phyloP scores from a whole-genome alignment of 495 filamentous ascomycete species.

The Aspergillus baeticus region DNA sequence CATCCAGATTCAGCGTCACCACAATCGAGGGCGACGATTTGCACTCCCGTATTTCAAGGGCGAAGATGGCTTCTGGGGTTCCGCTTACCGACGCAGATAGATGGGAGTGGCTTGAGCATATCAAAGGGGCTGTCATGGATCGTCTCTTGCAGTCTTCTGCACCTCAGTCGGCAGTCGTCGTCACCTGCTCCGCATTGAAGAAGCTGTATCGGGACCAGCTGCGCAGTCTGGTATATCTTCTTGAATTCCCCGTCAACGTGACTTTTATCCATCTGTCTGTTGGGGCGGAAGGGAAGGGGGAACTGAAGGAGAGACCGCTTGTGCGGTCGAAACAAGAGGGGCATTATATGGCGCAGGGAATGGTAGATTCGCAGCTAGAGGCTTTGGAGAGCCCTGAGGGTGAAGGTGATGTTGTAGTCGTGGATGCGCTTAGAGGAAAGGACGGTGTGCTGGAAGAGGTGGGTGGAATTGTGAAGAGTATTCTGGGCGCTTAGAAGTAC shows the following conservation, averaged over 20 bases:
- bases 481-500: slow-evolving; percentile 2
- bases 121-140: slow-evolving; percentile 27
- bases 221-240: slow-evolving; percentile 14
- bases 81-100: slow-evolving; percentile 22
- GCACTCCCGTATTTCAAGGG: slow-evolving; percentile 20
- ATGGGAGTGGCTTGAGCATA: slow-evolving; percentile 29
- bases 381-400: slow-evolving; percentile 16
- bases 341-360: slow-evolving; percentile 25
- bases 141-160: slow-evolving; percentile 12
- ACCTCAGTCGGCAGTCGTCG: slow-evolving; percentile 8
- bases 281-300: not conserved
- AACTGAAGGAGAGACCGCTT: slow-evolving; percentile 16
- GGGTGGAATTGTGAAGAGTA: slow-evolving; percentile 2
- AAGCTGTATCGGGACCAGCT: slow-evolving; percentile 24
- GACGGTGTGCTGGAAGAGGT: slow-evolving; percentile 17
- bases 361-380: slow-evolving; percentile 28
- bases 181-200: slow-evolving; percentile 25
- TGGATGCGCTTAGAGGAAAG: slow-evolving; percentile 17
- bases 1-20: slow-evolving; percentile 13
- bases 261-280: slow-evolving; percentile 20
- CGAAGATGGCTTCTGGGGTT: slow-evolving; percentile 21
- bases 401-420: slow-evolving; percentile 19
- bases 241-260: slow-evolving; percentile 25
- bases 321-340: slow-evolving; percentile 14
- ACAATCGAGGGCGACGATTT: slow-evolving; percentile 26